phyloP scores from a whole-genome alignment of 1,284 basidiomycete species.

The Cryptococcus sp. region DNA sequence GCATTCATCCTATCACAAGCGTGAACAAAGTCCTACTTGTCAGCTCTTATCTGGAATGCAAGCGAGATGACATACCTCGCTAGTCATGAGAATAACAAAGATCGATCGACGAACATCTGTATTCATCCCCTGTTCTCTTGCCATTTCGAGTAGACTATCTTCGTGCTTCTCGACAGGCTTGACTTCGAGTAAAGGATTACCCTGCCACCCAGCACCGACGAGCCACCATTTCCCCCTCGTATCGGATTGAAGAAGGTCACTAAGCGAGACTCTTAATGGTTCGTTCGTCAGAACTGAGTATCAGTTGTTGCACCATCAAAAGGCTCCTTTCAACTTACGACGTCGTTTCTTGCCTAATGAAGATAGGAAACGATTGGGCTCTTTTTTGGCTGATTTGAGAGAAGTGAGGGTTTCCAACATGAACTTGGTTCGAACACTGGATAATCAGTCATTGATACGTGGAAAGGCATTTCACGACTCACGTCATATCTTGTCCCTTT shows the following conservation, averaged over 20 bases:
- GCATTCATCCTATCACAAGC: conserved; percentile 81
- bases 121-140: conserved; percentile 95
- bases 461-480: conserved; percentile 7
- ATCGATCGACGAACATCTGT: conserved; percentile 87
- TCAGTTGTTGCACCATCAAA: background rate
- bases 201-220: conserved; percentile 92
- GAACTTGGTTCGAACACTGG: conserved; percentile 60
- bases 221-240: conserved; percentile 98
- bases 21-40: conserved; percentile 78
- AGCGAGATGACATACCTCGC: conserved; percentile 60
- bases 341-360: conserved; percentile 71
- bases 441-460: background rate
- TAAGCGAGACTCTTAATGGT: conserved; percentile 72
- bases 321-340: conserved; percentile 50
- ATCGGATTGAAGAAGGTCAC: conserved; percentile 79
- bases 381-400: conserved; percentile 80
- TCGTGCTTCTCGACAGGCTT: conserved; percentile 35
- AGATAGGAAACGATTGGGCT: conserved; percentile 60
- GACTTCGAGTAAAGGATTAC: conserved; percentile 66
- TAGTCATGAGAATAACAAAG: conserved; percentile 90
- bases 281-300: conserved; percentile 70
- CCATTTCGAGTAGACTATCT: conserved; percentile 67
- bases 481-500: conserved; percentile 62
- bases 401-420: conserved; percentile 89
- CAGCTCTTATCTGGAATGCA: background rate